phyloP scores from a whole-genome alignment of 345 rosid genomes.

The Ailanthus altissimus region DNA sequence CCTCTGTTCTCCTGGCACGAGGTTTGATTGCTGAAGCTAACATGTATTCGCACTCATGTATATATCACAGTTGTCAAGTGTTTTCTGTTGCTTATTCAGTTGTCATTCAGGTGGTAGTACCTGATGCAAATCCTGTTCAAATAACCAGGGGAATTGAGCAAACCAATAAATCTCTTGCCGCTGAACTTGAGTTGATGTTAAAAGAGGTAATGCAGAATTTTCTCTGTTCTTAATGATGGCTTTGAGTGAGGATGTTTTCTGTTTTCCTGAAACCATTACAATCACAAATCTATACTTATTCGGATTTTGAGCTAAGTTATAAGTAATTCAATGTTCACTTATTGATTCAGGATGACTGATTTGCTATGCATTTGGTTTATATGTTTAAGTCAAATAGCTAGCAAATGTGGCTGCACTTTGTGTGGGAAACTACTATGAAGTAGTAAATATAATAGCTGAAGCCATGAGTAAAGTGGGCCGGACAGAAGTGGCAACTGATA shows the following conservation, averaged over 20 bases:
- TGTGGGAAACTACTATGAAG: slow-evolving; percentile 44
- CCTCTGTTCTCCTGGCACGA: slow-evolving; percentile 46
- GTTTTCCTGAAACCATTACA: not conserved
- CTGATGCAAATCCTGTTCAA: slow-evolving; percentile 42
- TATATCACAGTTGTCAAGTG: not conserved
- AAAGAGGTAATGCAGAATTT: slow-evolving; percentile 28
- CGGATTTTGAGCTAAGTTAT: not conserved
- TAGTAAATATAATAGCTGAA: slow-evolving; percentile 44
- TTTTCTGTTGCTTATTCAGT: not conserved
- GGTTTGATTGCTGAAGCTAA: slow-evolving; percentile 43
- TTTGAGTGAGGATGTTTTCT: not conserved
- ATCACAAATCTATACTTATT: not conserved
- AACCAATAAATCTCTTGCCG: slow-evolving; percentile 39
- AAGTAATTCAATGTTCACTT: not conserved
- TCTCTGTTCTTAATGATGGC: not conserved
- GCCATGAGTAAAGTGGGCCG: slow-evolving; percentile 44
- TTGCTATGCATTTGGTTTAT: slow-evolving; percentile 1
- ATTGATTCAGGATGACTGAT: not conserved
- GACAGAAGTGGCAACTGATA: slow-evolving; percentile 42
- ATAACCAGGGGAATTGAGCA: slow-evolving; percentile 45
- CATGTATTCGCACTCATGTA: not conserved
- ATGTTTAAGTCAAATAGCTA: slow-evolving; percentile 43
- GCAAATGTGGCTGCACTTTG: slow-evolving; percentile 47
- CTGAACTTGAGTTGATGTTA: slow-evolving; percentile 32
- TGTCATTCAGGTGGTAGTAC: slow-evolving; percentile 36